Evolutionary conservation across 208 protist species (phyloP).

Genomic region (Trypanosoma lewisi): DNA sequence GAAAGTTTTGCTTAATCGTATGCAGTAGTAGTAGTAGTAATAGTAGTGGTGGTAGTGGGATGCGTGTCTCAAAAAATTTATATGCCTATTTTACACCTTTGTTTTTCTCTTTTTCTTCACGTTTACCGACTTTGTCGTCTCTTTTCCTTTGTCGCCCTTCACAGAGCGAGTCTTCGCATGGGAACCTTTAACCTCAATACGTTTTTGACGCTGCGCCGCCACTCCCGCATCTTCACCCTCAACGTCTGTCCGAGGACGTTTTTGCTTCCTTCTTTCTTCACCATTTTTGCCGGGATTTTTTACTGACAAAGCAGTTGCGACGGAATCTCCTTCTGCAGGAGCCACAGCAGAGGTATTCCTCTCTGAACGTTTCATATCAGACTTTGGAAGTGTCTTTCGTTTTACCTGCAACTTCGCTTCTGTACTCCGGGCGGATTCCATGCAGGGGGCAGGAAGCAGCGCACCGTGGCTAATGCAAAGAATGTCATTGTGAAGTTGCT

Average conservation of each 20-base stretch:
- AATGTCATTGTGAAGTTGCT: constrained; percentile 64
- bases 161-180: background rate
- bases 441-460: constrained; percentile 37
- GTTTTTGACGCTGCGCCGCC: background rate
- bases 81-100: constrained; percentile 13
- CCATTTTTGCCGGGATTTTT: background rate
- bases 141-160: background rate
- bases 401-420: background rate
- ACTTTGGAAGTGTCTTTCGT: background rate
- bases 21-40: background rate
- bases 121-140: background rate
- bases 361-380: background rate
- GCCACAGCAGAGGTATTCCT: background rate
- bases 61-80: background rate
- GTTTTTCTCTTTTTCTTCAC: constrained; percentile 9
- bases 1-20: constrained; percentile 3
- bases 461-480: constrained; percentile 60
- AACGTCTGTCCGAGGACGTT: background rate
- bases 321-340: constrained; percentile 1
- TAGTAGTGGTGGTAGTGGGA: background rate
- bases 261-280: background rate
- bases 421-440: background rate
- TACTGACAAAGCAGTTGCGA: constrained; percentile 1
- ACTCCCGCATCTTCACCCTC: background rate
- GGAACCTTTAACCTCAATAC: background rate